phyloP scores from a whole-genome alignment of 2,329 filamentous ascomycete genomes.

The Colletotrichum costaricense region DNA sequence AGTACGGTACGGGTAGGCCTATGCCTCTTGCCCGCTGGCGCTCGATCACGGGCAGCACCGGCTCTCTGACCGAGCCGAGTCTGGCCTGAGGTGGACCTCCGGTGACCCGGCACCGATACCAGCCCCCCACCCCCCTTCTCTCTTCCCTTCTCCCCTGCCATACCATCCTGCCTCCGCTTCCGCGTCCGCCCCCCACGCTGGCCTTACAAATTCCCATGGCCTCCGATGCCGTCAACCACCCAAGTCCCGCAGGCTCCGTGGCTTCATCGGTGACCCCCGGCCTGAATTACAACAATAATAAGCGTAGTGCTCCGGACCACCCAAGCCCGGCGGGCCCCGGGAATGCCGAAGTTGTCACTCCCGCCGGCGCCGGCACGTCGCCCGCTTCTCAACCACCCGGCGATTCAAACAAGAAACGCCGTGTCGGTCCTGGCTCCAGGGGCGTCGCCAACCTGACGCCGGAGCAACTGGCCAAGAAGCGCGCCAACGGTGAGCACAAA shows the following conservation, averaged over 20 bases:
- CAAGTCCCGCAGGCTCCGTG: conserved; percentile 35
- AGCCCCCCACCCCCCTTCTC: background rate
- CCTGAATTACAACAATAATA: conserved; percentile 19
- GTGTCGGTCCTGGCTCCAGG: conserved; percentile 55
- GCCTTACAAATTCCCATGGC: conserved; percentile 23
- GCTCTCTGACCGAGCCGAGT: conserved; percentile 19
- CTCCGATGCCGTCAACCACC: conserved; percentile 34
- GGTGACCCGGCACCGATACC: background rate
- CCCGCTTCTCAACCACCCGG: conserved; percentile 28
- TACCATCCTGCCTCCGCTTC: background rate
- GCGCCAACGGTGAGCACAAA: conserved; percentile 63
- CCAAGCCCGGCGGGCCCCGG: conserved; percentile 26
- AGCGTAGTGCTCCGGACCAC: conserved; percentile 27
- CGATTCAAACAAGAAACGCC: conserved; percentile 56
- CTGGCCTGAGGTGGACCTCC: background rate
- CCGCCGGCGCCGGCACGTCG: conserved; percentile 8
- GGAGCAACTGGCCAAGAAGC: conserved; percentile 78
- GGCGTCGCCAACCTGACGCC: conserved; percentile 75
- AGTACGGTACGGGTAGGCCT: background rate
- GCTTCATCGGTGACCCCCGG: conserved; percentile 28
- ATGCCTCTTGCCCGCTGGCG: conserved; percentile 18
- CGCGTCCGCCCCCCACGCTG: background rate
- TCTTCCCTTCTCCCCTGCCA: background rate
- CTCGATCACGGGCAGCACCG: conserved; percentile 26
- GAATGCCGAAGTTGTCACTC: conserved; percentile 14